Percentiles rank a stretch among this genome's conserved stretches.
These are phyloP conservation scores for Euryodendron excelsum DNA, from an alignment of 148 eudicot genomes.

Conservation along the genomic window DNA sequence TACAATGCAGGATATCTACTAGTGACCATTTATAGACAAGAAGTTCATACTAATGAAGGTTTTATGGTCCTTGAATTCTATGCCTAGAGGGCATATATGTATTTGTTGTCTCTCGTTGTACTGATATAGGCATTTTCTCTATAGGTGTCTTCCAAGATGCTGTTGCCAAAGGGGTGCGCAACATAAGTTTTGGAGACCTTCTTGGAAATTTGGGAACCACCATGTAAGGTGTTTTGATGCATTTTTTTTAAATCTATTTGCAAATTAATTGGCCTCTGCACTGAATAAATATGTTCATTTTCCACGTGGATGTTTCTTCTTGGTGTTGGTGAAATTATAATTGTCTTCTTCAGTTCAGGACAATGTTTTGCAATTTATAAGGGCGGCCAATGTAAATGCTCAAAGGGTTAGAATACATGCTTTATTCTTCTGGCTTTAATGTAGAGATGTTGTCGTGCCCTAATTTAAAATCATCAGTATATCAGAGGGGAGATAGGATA, in stretches of 20 bases:
- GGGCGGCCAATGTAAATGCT: not conserved
- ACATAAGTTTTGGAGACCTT: conserved; percentile 93
- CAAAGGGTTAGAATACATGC: not conserved
- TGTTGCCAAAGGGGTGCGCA: conserved; percentile 74
- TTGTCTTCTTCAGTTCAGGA: not conserved
- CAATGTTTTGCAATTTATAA: not conserved
- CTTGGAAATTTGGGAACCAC: conserved; percentile 77
- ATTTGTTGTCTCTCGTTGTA: conserved; percentile 1
- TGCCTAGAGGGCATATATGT: not conserved
- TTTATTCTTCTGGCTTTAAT: conserved; percentile 6
- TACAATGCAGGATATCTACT: not conserved
- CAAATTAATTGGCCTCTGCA: not conserved
- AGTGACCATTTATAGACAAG: not conserved
- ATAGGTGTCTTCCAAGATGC: conserved; percentile 81
- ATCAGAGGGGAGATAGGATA: not conserved
- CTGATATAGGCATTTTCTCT: conserved; percentile 20
- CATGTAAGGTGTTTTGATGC: conserved; percentile 51
- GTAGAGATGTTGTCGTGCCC: not conserved
- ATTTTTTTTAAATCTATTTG: not conserved
- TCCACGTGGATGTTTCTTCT: not conserved
- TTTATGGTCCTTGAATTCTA: conserved; percentile 8
- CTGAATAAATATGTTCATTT: not conserved
- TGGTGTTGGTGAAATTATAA: not conserved
- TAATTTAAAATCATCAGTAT: not conserved
- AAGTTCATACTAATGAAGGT: not conserved